Conservation (phyloP, 257 asterid genomes). For the Lithospermum erythrorhizon region DNA sequence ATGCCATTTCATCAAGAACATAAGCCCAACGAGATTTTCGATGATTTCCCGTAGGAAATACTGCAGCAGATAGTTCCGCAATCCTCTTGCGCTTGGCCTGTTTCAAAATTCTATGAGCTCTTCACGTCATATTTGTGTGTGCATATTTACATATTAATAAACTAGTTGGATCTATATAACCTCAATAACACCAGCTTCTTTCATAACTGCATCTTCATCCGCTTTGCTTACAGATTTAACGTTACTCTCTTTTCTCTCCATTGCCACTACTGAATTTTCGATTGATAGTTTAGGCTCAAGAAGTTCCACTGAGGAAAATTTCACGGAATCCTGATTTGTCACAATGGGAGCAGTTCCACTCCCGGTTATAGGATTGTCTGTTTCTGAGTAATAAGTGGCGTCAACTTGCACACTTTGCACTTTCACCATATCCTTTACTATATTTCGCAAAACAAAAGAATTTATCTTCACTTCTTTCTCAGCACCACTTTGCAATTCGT, state of each 20-base stretch:
- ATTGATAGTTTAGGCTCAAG: slow-evolving; percentile 24
- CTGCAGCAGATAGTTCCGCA: slow-evolving; percentile 47
- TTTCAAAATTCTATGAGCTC: slow-evolving; percentile 29
- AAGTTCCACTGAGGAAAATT: slow-evolving; percentile 20
- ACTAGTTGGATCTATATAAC: slow-evolving; percentile 23
- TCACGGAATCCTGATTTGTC: slow-evolving; percentile 21
- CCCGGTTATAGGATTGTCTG: slow-evolving; percentile 22
- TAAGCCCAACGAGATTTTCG: slow-evolving; percentile 78
- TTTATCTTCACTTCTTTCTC: slow-evolving; percentile 27
- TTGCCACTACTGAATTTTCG: slow-evolving; percentile 25
- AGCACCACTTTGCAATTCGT: slow-evolving; percentile 20
- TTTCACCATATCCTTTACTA: slow-evolving; percentile 24
- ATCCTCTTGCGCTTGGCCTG: slow-evolving; percentile 84
- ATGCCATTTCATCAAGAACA: slow-evolving; percentile 94
- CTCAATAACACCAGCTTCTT: slow-evolving; percentile 83
- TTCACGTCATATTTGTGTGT: background rate
- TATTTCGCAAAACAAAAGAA: slow-evolving; percentile 25
- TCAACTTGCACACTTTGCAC: slow-evolving; percentile 26
- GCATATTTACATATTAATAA: too few relatives aligned
- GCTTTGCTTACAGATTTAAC: slow-evolving; percentile 20
- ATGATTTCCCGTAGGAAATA: slow-evolving; percentile 27
- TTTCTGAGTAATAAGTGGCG: slow-evolving; percentile 27
- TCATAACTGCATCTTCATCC: slow-evolving; percentile 71
- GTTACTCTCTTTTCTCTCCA: slow-evolving; percentile 29
- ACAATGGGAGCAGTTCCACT: slow-evolving; percentile 23